Percentiles rank a stretch among this genome's conserved stretches.
phyloP scores from a whole-genome alignment of 2,329 filamentous ascomycete genomes.

The Nemania sp. region DNA sequence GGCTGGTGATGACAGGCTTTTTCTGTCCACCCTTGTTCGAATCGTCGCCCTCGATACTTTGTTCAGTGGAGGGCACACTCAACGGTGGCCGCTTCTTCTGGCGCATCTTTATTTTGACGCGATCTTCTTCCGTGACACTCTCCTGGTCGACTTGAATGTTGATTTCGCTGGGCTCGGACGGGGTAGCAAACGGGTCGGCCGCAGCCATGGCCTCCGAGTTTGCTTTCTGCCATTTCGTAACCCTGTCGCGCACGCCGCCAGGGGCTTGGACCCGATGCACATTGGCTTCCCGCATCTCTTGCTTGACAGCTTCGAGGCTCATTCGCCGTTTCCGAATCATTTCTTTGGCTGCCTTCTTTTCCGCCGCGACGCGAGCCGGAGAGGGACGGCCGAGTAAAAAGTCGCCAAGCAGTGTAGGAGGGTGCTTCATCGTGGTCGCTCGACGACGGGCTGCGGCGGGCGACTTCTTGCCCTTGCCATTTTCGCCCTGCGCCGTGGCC shows the following conservation, averaged over 20 bases:
- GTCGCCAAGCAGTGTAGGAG: constrained; percentile 37
- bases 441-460: constrained; percentile 33
- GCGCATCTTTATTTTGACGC: constrained; percentile 58
- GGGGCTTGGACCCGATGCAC: constrained; percentile 64
- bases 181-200: constrained; percentile 54
- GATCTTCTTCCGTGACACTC: constrained; percentile 64
- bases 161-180: constrained; percentile 64
- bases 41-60: constrained; percentile 36
- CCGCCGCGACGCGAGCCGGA: constrained; percentile 57
- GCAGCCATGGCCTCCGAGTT: constrained; percentile 66
- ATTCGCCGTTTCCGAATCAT: constrained; percentile 53
- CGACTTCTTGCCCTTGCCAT: constrained; percentile 30
- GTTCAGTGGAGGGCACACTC: constrained; percentile 37
- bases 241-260: constrained; percentile 73
- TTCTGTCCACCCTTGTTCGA: constrained; percentile 41
- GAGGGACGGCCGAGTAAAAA: constrained; percentile 43
- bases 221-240: constrained; percentile 82
- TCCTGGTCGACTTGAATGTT: constrained; percentile 62
- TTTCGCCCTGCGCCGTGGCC: constrained; percentile 25
- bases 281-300: constrained; percentile 61
- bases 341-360: constrained; percentile 43
- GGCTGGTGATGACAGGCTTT: constrained; percentile 52
- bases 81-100: constrained; percentile 47
- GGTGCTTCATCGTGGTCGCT: constrained; percentile 34
- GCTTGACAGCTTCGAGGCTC: constrained; percentile 62